Base-by-base conservation (phyloP, 495 filamentous ascomycete genomes). In the Aspergillus nanangensis region DNA sequence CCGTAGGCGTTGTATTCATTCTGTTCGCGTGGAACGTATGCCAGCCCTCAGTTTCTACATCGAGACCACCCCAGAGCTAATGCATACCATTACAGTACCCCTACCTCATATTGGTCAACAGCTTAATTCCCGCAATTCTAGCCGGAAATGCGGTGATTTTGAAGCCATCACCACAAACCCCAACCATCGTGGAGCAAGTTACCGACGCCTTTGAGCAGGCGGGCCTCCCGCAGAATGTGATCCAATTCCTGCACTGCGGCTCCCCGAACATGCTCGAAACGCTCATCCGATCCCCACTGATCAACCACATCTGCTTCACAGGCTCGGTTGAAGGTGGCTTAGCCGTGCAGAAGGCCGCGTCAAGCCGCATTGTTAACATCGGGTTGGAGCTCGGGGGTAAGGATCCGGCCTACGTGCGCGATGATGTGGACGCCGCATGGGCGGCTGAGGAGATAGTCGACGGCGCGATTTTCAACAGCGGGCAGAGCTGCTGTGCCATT, bases 1-100 rank as follows among this genome's bases (percentile, higher is more conserved):
- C 91, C 1, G 75, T 96, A 27, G 91, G 91, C 5, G 85, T 88
- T 5, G 84, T 88, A 21, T 71, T 96, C 42, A 77, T 95, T 53
- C 78, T 96, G 45, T 96, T 96, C 67, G 87, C 91, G 10, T 96
- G 91, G 91, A 96, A 96, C 63, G 89, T 90, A 66, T 65, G 86
- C 75, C 39, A 41, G 27, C 31, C 34, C 22, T 34, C 41, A 32
- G 29, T 22, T 60, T 18, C 13, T 42, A 27, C 9, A 31, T 25
- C 39, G 14, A 2, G 32, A 35, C n/a, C n/a, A n/a, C n/a, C n/a
- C n/a, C 22, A 32, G 23, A 46, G 14, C 15, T n/a, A 20, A 32
- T 4, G 3, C 18, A 21, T 24, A 18, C 21, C 53, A 93, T 87
- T 95, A 95, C 58, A 95, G 89, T 96, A 96, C 58, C 91, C 91